A percentile compares a stretch with the other conserved stretches of the same genome.
Evolutionary conservation across 331 rosid species (phyloP).

Genomic region (Malus hybrid): DNA sequence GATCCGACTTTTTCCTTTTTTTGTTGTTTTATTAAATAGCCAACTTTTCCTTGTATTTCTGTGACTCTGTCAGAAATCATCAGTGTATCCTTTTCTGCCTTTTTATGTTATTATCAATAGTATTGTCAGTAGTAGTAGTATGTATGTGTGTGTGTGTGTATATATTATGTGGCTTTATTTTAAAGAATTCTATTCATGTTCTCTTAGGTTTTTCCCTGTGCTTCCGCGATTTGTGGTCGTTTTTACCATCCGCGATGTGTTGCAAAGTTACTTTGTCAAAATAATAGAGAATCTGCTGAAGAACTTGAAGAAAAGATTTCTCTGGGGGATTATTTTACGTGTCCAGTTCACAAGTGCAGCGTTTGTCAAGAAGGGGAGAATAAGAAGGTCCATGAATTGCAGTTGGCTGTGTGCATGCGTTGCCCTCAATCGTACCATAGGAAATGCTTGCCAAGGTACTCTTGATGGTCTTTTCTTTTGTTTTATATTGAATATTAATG

Average conservation of each 20-base stretch:
- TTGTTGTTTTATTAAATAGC: too few species aligned
- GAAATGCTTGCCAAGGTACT: constrained; percentile 63
- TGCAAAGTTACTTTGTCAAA: neutral
- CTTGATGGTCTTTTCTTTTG: neutral
- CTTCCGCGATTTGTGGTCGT: neutral
- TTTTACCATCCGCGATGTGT: neutral
- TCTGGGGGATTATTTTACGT: constrained; percentile 41
- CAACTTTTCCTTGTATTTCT: neutral
- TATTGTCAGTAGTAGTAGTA: neutral
- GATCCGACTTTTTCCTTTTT: too few species aligned
- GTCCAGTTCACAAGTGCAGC: constrained; percentile 58
- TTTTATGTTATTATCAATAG: neutral
- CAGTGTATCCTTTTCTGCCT: neutral
- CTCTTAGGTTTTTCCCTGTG: neutral
- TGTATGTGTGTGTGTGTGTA: neutral
- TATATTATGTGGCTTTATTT: too few species aligned
- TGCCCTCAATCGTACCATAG: constrained; percentile 68
- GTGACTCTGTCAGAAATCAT: neutral
- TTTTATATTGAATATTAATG: neutral
- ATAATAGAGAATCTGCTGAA: neutral
- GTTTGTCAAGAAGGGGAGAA: constrained; percentile 45
- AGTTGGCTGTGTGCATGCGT: constrained; percentile 58
- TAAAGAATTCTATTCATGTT: neutral
- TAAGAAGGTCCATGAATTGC: constrained; percentile 36
- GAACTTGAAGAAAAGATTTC: constrained; percentile 21